Base-by-base conservation (phyloP, 768 basidiomycete species). In the Suillus hirtellus region DNA sequence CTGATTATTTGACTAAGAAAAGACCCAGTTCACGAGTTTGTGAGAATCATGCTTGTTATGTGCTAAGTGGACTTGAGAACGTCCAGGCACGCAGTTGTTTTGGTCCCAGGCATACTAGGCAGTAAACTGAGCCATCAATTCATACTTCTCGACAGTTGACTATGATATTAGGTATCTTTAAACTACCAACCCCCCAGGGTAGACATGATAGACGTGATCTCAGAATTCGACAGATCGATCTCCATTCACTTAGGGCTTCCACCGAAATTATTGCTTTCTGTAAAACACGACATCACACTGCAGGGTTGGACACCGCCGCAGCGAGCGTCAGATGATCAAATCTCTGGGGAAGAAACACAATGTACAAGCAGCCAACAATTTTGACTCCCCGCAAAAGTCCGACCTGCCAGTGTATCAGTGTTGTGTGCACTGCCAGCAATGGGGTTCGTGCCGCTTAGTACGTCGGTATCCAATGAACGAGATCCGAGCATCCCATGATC, bases 381-480 rank as follows among this genome's bases (percentile, higher is more conserved):
- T 76, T 91, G 44, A 77, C 35, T 88, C 86, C 12, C 75, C 94
- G 19, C 90, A 95, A 73, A 89, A 90, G 80, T 91, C 86, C 65
- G 40, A 71, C 42, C 44, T 31, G 27, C 27, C 27, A 27, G 27
- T 27, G 62, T 59, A 63, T 49, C 9, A n/a, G 34, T 55, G 50
- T 55, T 63, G 34, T 53, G 56, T 43, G 9, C 60, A 49, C 38
- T 19, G n/a, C 10, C 24, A 50, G 64, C 19, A 44, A 19, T n/a
- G 19, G 19, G 3, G 15, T 21, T 12, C 10, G 44, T 46, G n/a
- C 21, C 35, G 35, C 10, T 37, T 37, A 9, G 35, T 37, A 37
- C 35, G 35, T 37, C 35, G 35, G 35, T 10, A 37, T 37, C 10
- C 9, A 37, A 37, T 8, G 35, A 37, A 37, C 35, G 35, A 37